Evolutionary conservation across 352 stramenopile genomes (phyloP).

Genomic region (Pythium chondricola): DNA sequence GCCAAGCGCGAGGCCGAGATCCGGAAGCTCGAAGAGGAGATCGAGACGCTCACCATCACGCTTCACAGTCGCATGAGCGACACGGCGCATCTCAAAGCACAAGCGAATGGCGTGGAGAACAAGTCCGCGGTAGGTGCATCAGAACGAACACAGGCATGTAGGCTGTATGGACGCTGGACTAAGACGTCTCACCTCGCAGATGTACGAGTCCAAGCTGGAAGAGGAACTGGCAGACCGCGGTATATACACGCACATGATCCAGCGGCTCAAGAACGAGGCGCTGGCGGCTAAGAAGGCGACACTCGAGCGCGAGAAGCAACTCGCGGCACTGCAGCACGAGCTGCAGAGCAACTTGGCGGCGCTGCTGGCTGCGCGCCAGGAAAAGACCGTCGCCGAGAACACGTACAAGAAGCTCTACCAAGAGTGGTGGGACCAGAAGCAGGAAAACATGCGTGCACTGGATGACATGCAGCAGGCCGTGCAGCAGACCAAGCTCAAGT

Average conservation of each 20-base stretch:
- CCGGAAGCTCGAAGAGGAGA: constrained; percentile 67
- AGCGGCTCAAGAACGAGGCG: constrained; percentile 55
- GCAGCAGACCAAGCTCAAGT: constrained; percentile 65
- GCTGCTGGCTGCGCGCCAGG: constrained; percentile 53
- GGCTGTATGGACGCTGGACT: too few relatives aligned
- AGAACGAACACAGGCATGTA: too few relatives aligned
- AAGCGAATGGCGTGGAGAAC: constrained; percentile 69
- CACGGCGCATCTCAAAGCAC: constrained; percentile 44
- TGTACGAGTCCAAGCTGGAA: constrained; percentile 74
- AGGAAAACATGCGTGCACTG: constrained; percentile 62
- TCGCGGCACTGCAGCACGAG: constrained; percentile 50
- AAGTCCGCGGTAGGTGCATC: constrained; percentile 46
- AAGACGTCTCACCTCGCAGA: too few relatives aligned
- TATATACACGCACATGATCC: constrained; percentile 83
- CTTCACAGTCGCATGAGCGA: constrained; percentile 58
- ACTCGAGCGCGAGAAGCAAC: constrained; percentile 51
- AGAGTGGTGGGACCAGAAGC: constrained; percentile 64
- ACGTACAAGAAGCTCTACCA: constrained; percentile 61
- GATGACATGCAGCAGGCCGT: constrained; percentile 75
- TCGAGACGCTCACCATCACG: constrained; percentile 69
- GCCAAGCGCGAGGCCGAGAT: constrained; percentile 67
- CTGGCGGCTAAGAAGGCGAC: constrained; percentile 59
- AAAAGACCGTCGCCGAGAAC: constrained; percentile 62
- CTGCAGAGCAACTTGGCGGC: constrained; percentile 40
- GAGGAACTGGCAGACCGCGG: constrained; percentile 62